A percentile compares a stretch with the other conserved stretches of the same genome.
Evolutionary conservation across 2,329 filamentous ascomycete species (phyloP).

Genomic region (Fusarium nurragi): DNA sequence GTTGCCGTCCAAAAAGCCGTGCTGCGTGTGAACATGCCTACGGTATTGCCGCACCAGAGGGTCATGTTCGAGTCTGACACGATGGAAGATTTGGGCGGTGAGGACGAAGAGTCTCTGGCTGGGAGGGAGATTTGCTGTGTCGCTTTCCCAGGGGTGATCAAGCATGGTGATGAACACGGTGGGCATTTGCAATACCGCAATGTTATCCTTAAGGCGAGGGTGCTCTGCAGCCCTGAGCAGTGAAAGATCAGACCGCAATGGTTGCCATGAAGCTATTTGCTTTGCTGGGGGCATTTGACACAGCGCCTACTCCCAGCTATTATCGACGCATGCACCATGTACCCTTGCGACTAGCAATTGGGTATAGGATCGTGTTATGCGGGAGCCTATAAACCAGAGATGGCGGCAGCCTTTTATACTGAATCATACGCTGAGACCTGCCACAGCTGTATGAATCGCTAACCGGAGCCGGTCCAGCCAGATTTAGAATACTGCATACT

Average conservation of each 20-base stretch:
- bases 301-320: background rate
- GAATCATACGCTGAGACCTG: background rate
- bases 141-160: constrained; percentile 71
- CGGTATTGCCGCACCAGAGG: constrained; percentile 61
- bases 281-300: background rate
- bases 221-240: constrained; percentile 64
- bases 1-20: constrained; percentile 68
- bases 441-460: background rate
- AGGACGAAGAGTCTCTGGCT: constrained; percentile 65
- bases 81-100: constrained; percentile 74
- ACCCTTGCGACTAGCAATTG: background rate
- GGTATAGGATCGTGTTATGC: background rate
- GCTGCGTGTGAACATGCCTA: constrained; percentile 65
- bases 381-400: background rate
- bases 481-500: constrained; percentile 1
- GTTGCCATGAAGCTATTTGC: background rate
- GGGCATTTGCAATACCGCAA: constrained; percentile 69
- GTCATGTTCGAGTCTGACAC: constrained; percentile 64
- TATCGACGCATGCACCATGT: background rate
- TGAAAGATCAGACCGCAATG: background rate
- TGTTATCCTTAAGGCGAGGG: constrained; percentile 72
- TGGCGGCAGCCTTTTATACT: background rate
- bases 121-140: constrained; percentile 68
- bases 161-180: constrained; percentile 72
- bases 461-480: background rate